Evolutionary conservation across 1,139 yeast genomes (phyloP).

Genomic region (Arxiozyma telluris): DNA sequence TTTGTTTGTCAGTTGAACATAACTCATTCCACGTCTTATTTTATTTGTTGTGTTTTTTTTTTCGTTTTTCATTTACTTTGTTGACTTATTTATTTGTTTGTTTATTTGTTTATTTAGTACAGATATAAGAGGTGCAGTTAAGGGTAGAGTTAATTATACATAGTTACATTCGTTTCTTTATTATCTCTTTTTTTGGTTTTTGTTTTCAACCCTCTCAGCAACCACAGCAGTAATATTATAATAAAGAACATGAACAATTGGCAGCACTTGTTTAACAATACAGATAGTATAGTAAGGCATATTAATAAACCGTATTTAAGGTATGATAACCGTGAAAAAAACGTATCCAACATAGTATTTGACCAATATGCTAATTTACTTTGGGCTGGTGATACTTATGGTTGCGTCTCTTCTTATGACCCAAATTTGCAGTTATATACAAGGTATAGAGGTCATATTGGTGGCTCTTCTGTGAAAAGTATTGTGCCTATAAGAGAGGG

Average conservation of each 20-base stretch:
- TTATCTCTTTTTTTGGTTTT: neutral
- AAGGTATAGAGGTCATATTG: constrained; percentile 41
- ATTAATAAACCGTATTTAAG: constrained; percentile 26
- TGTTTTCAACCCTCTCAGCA: too few species aligned
- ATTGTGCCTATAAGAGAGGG: constrained; percentile 49
- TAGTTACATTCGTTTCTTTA: neutral
- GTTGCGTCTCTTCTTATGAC: constrained; percentile 41
- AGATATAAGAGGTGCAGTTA: too few species aligned
- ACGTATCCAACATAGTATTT: constrained; percentile 36
- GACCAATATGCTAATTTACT: constrained; percentile 65
- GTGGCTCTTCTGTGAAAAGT: constrained; percentile 39
- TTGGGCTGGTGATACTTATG: constrained; percentile 74
- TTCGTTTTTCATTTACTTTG: too few species aligned
- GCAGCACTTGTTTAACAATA: constrained; percentile 28
- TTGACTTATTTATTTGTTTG: too few species aligned
- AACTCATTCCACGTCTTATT: neutral
- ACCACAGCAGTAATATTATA: too few species aligned
- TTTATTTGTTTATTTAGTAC: too few species aligned
- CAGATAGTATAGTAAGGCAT: constrained; percentile 26
- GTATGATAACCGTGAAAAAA: constrained; percentile 27
- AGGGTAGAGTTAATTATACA: neutral
- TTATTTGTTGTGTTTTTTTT: too few species aligned
- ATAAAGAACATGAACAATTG: constrained; percentile 26
- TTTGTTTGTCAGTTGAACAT: neutral
- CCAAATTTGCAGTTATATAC: constrained; percentile 34